These are phyloP conservation scores for Pyrenophora seminiperda DNA, from an alignment of 2,329 filamentous ascomycete genomes.

Conservation along the genomic window DNA sequence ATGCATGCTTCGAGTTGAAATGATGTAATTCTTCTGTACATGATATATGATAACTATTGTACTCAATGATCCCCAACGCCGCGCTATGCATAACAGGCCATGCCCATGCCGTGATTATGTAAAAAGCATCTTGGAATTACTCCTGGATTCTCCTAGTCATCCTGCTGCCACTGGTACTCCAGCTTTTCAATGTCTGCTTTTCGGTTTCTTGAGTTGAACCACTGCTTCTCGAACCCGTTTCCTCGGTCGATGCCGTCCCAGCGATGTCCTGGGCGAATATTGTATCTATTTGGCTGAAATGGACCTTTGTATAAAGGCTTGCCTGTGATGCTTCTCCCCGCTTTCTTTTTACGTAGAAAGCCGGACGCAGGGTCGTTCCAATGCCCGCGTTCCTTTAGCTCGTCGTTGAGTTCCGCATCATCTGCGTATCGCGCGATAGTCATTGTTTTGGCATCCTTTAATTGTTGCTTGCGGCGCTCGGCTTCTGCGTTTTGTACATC, in stretches of 20 bases:
- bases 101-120: neutral
- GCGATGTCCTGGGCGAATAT: constrained; percentile 86
- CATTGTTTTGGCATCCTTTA: constrained; percentile 84
- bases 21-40: no score
- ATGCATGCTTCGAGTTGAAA: no score
- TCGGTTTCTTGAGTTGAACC: constrained; percentile 86
- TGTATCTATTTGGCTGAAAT: constrained; percentile 88
- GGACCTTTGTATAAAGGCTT: constrained; percentile 78
- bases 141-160: constrained; percentile 62
- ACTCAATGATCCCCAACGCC: constrained; percentile 3
- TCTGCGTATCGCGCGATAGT: constrained; percentile 79
- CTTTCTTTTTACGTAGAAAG: constrained; percentile 67
- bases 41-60: neutral
- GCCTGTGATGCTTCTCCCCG: constrained; percentile 54
- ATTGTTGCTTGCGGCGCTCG: constrained; percentile 65
- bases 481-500: constrained; percentile 80
- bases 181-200: constrained; percentile 76
- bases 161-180: constrained; percentile 96
- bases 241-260: constrained; percentile 97
- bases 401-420: constrained; percentile 82
- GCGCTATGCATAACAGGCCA: constrained; percentile 16
- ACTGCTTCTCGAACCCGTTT: constrained; percentile 91
- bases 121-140: neutral
- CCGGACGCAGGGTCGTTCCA: constrained; percentile 95
- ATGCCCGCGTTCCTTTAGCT: constrained; percentile 73